Evolutionary conservation across 2,329 filamentous ascomycete genomes (phyloP), one percentile per base, ranked within the genome.

Genomic region (Metarhizium guizhouense): DNA sequence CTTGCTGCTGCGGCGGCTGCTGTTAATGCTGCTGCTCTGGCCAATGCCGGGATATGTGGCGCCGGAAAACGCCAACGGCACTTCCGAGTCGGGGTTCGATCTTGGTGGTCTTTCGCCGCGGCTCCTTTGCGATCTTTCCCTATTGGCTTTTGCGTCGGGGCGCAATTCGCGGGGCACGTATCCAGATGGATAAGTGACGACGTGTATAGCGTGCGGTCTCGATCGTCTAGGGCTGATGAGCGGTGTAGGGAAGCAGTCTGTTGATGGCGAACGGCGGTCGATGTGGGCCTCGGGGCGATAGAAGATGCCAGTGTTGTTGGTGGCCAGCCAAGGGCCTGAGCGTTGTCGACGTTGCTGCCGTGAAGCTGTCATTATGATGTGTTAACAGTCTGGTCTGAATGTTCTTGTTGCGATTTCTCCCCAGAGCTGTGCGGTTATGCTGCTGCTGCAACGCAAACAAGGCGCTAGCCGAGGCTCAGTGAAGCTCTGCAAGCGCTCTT

Each of bases 111-210:
- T 48, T 14, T 36, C 13, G 47, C 47, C 34, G 18, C 56, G 55
- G 29, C 18, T 13, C 16, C 48, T 58, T 14, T 42, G 54, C 25
- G 47, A 20, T 29, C 38, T 14, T 16, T 29, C 38, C 40, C 34
- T 53, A 7, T 50, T 53, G 20, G 56, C 40, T 7, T 30, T 58
- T 34, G 55, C 40, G 50, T 56, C 56, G 36, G 60, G 56, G 14
- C 74, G 71, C 48, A 78, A 62, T 56, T 79, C 76, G 56, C 70
- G 69, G 18, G 76, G 76, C 29, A 77, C 67, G 63, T 74, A 74
- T 54, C 72, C 72, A 2, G 71, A 62, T 3, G 72, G 72, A 54
- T 70, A 74, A 32, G 71, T 73, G 58, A 73, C 61, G 54, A 74
- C 72, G 64, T 74, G 72, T 55, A 74, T 74, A 42, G 72, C 67